Evolutionary conservation across 345 rosid species (phyloP).

Genomic region (Nephelium lappaceum): DNA sequence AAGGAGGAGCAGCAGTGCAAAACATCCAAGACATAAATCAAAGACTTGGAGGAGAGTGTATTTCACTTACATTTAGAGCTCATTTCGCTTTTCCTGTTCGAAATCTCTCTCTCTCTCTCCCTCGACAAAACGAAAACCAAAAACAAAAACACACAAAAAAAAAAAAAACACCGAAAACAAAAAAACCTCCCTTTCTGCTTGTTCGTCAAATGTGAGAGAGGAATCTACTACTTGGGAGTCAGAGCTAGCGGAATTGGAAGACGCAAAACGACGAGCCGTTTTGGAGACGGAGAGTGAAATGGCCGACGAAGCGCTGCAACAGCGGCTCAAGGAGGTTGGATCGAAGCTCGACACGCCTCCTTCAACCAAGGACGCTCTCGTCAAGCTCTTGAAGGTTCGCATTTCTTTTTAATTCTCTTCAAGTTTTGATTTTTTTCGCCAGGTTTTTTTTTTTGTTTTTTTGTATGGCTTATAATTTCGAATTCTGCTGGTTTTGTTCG

Average conservation of each 20-base stretch:
- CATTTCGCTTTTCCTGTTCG: slow-evolving; percentile 41
- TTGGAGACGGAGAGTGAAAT: slow-evolving; percentile 28
- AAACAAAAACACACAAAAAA: neutral
- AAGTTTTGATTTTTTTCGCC: neutral
- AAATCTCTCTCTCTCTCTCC: slow-evolving; percentile 18
- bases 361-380: slow-evolving; percentile 68
- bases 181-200: slow-evolving; percentile 11
- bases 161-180: neutral
- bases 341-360: slow-evolving; percentile 82
- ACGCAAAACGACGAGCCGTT: slow-evolving; percentile 14
- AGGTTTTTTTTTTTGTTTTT: too few relatives aligned
- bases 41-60: slow-evolving; percentile 9
- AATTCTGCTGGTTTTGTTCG: slow-evolving; percentile 18
- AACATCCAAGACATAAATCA: neutral
- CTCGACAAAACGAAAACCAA: slow-evolving; percentile 14
- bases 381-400: slow-evolving; percentile 82
- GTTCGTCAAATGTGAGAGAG: slow-evolving; percentile 7
- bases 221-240: slow-evolving; percentile 5
- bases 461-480: neutral
- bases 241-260: slow-evolving; percentile 5
- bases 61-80: slow-evolving; percentile 36
- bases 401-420: slow-evolving; percentile 19
- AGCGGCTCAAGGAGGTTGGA: slow-evolving; percentile 80
- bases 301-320: slow-evolving; percentile 66
- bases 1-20: neutral